These are phyloP conservation scores for Dipodascopsis uninucleata DNA, from an alignment of 805 yeast species.

Conservation along the genomic window DNA sequence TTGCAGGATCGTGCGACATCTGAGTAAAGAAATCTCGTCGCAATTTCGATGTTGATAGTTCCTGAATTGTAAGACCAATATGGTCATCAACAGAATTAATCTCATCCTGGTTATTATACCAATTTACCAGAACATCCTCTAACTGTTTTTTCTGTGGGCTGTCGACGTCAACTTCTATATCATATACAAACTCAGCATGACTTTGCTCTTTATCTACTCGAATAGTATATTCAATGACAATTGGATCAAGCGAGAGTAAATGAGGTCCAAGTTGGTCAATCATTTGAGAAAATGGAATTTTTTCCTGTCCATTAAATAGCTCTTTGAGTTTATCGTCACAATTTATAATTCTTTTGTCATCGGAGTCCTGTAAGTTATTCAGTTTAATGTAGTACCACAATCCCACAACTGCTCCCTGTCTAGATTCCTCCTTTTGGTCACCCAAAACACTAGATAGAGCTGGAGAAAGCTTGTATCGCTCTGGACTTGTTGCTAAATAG, in stretches of 20 bases:
- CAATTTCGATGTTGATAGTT: conserved; percentile 50
- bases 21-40: conserved; percentile 76
- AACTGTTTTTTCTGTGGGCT: conserved; percentile 37
- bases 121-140: conserved; percentile 39
- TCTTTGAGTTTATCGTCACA: conserved; percentile 47
- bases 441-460: conserved; percentile 72
- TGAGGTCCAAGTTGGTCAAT: conserved; percentile 67
- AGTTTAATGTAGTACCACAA: conserved; percentile 74
- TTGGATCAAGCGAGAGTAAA: conserved; percentile 73
- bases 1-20: conserved; percentile 71
- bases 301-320: conserved; percentile 47
- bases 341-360: conserved; percentile 52
- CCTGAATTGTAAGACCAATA: conserved; percentile 47
- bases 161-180: conserved; percentile 58
- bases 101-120: conserved; percentile 42
- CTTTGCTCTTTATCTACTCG: conserved; percentile 61
- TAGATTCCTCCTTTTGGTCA: conserved; percentile 63
- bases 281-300: conserved; percentile 65
- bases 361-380: conserved; percentile 58
- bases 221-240: conserved; percentile 68
- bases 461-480: conserved; percentile 59
- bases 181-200: conserved; percentile 52
- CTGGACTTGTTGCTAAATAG: conserved; percentile 74
- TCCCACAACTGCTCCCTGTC: conserved; percentile 76
- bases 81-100: conserved; percentile 45